phyloP scores from a whole-genome alignment of 2,329 filamentous ascomycete genomes.

The Fusarium sacchari region DNA sequence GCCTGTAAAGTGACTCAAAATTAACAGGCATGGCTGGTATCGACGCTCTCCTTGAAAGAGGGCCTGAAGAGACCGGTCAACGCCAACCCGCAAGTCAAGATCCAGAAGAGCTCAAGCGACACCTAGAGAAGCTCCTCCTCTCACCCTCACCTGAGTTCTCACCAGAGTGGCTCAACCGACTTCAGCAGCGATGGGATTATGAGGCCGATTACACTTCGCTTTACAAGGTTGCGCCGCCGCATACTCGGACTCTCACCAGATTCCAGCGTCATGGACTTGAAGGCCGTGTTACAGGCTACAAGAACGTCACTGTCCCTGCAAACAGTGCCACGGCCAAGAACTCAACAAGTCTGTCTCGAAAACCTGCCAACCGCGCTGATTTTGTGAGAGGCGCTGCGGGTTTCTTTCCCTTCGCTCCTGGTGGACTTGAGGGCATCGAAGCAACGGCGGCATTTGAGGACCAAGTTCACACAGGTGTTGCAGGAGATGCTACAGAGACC shows the following conservation, averaged over 20 bases:
- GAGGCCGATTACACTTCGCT: slow-evolving; percentile 83
- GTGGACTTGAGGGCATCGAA: slow-evolving; percentile 87
- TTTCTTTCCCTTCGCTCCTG: slow-evolving; percentile 93
- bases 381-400: slow-evolving; percentile 93
- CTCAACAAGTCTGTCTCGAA: slow-evolving; percentile 87
- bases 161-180: slow-evolving; percentile 83
- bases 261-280: slow-evolving; percentile 93
- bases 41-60: slow-evolving; percentile 47
- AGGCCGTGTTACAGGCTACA: slow-evolving; percentile 91
- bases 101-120: slow-evolving; percentile 71
- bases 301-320: slow-evolving; percentile 90
- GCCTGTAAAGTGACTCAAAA: not conserved
- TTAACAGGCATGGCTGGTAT: slow-evolving; percentile 47
- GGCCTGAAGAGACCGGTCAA: slow-evolving; percentile 19
- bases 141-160: slow-evolving; percentile 83
- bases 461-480: slow-evolving; percentile 68
- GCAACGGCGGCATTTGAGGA: slow-evolving; percentile 86
- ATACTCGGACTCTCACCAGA: slow-evolving; percentile 92
- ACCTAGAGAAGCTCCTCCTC: slow-evolving; percentile 81
- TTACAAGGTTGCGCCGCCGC: slow-evolving; percentile 87
- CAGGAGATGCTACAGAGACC: slow-evolving; percentile 52
- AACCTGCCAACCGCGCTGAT: slow-evolving; percentile 86
- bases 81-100: slow-evolving; percentile 50
- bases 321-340: slow-evolving; percentile 93
- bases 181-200: slow-evolving; percentile 91